Evolutionary conservation across 148 eudicot genomes (phyloP).

Genomic region (Rhododendron kiyosumense): DNA sequence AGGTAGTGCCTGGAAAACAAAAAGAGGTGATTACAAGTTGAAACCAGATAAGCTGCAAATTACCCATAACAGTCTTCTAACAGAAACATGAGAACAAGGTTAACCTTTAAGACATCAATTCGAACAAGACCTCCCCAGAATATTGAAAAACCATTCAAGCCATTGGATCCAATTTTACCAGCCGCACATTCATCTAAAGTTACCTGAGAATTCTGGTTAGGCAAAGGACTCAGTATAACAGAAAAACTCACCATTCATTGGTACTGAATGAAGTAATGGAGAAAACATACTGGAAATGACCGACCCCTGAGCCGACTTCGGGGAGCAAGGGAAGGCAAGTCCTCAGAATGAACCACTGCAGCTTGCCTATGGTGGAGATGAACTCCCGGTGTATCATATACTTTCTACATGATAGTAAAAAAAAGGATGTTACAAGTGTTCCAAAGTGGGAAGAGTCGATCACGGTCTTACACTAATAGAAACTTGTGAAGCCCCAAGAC

Average conservation of each 20-base stretch:
- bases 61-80: background rate
- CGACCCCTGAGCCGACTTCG: constrained; percentile 84
- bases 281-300: constrained; percentile 66
- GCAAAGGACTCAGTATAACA: background rate
- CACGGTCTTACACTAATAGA: background rate
- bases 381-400: constrained; percentile 94
- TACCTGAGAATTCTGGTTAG: constrained; percentile 27
- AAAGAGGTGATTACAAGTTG: background rate
- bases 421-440: background rate
- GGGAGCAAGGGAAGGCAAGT: constrained; percentile 86
- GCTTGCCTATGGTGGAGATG: constrained; percentile 99
- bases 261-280: background rate
- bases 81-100: constrained; percentile 1
- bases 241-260: background rate
- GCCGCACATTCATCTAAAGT: constrained; percentile 25
- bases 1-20: constrained; percentile 54
- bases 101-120: constrained; percentile 73
- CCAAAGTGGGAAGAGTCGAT: background rate
- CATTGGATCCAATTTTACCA: constrained; percentile 34
- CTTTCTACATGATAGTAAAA: constrained; percentile 47
- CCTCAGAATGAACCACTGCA: constrained; percentile 84
- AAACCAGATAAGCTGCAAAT: background rate
- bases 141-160: constrained; percentile 81
- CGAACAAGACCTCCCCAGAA: constrained; percentile 99
- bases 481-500: background rate